Conservation (phyloP, 2,329 filamentous ascomycete genomes). For the Fusarium sp. region DNA sequence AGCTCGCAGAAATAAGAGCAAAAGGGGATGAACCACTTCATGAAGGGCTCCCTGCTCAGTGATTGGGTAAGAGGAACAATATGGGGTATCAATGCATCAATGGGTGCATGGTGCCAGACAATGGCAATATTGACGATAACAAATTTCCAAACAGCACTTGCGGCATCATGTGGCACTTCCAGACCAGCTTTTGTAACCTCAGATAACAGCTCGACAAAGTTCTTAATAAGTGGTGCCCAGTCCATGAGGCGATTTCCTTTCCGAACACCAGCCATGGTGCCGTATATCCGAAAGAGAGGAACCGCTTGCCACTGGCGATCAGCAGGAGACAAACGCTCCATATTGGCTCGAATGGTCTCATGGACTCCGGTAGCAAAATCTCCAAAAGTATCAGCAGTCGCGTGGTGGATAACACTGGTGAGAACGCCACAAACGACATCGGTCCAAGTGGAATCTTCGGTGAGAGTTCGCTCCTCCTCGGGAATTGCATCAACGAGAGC, state of each 20-base stretch:
- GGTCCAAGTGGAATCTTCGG: slow-evolving; percentile 63
- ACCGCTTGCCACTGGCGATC: slow-evolving; percentile 52
- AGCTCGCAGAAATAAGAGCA: slow-evolving; percentile 83
- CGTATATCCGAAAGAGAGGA: slow-evolving; percentile 69
- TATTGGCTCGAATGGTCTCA: slow-evolving; percentile 56
- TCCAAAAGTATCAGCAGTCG: slow-evolving; percentile 76
- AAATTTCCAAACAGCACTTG: slow-evolving; percentile 64
- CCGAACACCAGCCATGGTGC: slow-evolving; percentile 79
- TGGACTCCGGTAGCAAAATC: slow-evolving; percentile 73
- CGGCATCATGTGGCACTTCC: slow-evolving; percentile 49
- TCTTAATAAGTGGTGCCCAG: slow-evolving; percentile 74
- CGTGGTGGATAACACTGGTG: slow-evolving; percentile 85
- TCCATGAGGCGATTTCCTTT: slow-evolving; percentile 78
- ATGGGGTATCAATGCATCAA: slow-evolving; percentile 80
- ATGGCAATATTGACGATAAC: slow-evolving; percentile 71
- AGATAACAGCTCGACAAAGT: slow-evolving; percentile 64
- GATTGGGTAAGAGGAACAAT: slow-evolving; percentile 72
- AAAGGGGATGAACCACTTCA: slow-evolving; percentile 82
- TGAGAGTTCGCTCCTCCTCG: slow-evolving; percentile 59
- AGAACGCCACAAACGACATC: slow-evolving; percentile 80
- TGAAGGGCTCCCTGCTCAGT: slow-evolving; percentile 72
- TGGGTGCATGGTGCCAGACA: slow-evolving; percentile 78
- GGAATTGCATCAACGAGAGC: slow-evolving; percentile 63
- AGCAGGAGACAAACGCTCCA: slow-evolving; percentile 44
- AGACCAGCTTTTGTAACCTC: slow-evolving; percentile 54